These are phyloP conservation scores for Venturia oleaginea DNA, from an alignment of 2,329 filamentous ascomycete genomes.

Conservation along the genomic window DNA sequence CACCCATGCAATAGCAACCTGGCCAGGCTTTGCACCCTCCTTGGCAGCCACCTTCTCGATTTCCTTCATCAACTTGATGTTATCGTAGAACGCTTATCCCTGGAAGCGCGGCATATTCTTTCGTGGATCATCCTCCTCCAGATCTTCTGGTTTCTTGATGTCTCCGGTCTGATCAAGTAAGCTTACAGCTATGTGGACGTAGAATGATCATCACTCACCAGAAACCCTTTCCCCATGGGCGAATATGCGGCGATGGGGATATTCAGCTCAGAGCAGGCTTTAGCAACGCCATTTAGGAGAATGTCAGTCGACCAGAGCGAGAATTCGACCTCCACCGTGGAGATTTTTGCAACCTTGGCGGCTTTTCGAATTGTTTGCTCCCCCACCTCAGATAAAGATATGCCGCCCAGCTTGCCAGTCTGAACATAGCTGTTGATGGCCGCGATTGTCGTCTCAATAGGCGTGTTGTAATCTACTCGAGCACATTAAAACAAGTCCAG, in stretches of 20 bases:
- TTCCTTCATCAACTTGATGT: constrained; percentile 26
- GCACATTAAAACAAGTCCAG: constrained; percentile 41
- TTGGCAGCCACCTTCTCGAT: constrained; percentile 24
- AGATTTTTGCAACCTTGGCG: constrained; percentile 45
- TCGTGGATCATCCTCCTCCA: constrained; percentile 16
- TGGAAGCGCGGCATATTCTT: constrained; percentile 33
- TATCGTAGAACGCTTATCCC: constrained; percentile 31
- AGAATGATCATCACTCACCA: neutral
- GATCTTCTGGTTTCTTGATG: constrained; percentile 31
- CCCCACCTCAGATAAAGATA: constrained; percentile 37
- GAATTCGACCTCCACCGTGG: constrained; percentile 52
- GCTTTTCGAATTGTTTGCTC: constrained; percentile 39
- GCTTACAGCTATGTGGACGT: neutral
- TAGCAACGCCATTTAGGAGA: constrained; percentile 48
- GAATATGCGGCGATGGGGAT: constrained; percentile 71
- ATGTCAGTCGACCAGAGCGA: constrained; percentile 49
- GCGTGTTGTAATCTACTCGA: constrained; percentile 34
- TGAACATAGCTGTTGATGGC: constrained; percentile 33
- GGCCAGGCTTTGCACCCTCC: constrained; percentile 17
- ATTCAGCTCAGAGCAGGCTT: constrained; percentile 49
- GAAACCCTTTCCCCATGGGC: constrained; percentile 55
- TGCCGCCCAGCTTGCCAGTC: constrained; percentile 36
- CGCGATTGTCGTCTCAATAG: constrained; percentile 36
- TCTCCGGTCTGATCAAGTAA: constrained; percentile 30
- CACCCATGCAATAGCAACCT: constrained; percentile 28